These are phyloP conservation scores for Picochlorum sp. DNA, from an alignment of 139 green algal species.

Conservation along the genomic window DNA sequence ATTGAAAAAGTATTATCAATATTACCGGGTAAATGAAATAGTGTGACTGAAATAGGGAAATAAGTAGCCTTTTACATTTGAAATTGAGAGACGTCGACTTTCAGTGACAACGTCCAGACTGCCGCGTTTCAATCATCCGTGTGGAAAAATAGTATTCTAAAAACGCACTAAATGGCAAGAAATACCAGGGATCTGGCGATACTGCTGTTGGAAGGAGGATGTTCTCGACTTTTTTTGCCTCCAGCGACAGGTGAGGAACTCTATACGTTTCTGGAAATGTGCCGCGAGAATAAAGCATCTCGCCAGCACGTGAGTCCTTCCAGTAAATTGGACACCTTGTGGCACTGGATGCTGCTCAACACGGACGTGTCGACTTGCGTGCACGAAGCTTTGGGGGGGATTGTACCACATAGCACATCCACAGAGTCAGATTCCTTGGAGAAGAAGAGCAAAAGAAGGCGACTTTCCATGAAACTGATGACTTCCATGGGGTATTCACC, in stretches of 20 bases:
- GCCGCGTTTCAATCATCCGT: background rate
- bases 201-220: conserved; percentile 1
- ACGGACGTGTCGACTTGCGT: background rate
- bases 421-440: conserved; percentile 3
- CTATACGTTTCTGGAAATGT: background rate
- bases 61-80: background rate
- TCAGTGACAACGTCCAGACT: background rate
- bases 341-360: conserved; percentile 1
- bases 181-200: background rate
- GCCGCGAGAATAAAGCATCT: background rate
- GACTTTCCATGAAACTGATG: conserved; percentile 2
- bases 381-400: background rate
- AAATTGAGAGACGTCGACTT: background rate
- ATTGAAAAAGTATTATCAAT: background rate
- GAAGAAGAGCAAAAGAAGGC: background rate
- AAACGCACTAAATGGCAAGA: conserved; percentile 1
- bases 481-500: background rate
- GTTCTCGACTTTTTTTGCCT: background rate
- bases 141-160: no score
- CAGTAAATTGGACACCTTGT: background rate
- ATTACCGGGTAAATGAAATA: background rate
- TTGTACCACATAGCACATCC: background rate
- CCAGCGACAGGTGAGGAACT: background rate
- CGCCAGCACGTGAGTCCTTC: background rate
- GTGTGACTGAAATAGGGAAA: background rate